Evolutionary conservation across 1,284 basidiomycete species (phyloP), one percentile per base, ranked within the genome.

Genomic region (Ceratobasidium sp.): DNA sequence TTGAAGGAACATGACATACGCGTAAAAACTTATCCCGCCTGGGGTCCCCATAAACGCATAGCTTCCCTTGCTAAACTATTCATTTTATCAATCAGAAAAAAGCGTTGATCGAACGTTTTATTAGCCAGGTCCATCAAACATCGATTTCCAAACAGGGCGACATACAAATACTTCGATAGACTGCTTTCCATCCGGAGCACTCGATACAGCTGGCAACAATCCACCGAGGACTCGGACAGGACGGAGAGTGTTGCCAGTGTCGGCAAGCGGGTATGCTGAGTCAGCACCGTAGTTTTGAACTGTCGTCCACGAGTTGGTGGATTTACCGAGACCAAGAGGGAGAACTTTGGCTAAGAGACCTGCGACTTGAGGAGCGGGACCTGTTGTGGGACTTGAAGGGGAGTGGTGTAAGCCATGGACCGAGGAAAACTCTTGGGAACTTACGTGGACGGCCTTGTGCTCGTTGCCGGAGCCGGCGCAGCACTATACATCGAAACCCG

Each of bases 1-100:
- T 33, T 4, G 9, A 64, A 42, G 26, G 10, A 20, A 38, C 46
- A 7, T 20, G 10, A 74, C 71, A 12, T 40, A 74, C 71, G 71
- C 71, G 48, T 74, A 74, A 38, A 74, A 74, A 64, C 71, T 74
- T 15, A 74, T 64, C 12, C 71, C 71, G 9, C 71, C 71, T 23
- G 61, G 46, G 12, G 42, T 46, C 9, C 44, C 71, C 9, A 40
- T 40, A 20, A 74, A 64, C 26, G 59, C 71, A 52, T 52, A 74
- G 26, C 71, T 74, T 12, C 71, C 71, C 23, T 15, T 38, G 26
- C 59, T 28, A 65, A 74, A 74, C 71, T 74, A 54, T 1, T 3
- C 44, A 54, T 57, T n/a, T 23, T n/a, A 44, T 65, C 54, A 59
- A 73, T 33, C 33, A 33, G 4, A 5, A 28, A 38, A 61, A 42